Conservation (phyloP, 202 grass and related monocot genomes). For the Hordeum pubiflorum region DNA sequence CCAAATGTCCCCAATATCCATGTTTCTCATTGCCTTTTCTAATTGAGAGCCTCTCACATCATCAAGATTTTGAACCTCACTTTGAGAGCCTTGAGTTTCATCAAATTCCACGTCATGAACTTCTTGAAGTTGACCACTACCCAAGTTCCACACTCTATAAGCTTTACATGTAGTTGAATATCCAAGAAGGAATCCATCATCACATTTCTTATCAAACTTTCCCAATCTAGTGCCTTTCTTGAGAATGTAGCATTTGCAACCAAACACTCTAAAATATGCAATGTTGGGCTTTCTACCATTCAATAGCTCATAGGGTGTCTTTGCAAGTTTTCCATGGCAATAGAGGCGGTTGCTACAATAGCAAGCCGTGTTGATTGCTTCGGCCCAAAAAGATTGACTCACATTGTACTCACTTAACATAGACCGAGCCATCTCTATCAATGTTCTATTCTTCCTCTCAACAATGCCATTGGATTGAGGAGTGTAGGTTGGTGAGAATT, state of each 20-base stretch:
- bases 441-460: too few species aligned
- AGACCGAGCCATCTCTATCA: too few species aligned
- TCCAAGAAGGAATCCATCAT: background rate
- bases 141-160: background rate
- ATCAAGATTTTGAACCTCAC: background rate
- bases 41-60: background rate
- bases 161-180: background rate
- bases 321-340: accelerated
- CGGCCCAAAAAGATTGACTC: background rate
- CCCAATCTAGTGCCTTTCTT: background rate
- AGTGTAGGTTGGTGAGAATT: too few species aligned
- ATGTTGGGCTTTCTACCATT: background rate
- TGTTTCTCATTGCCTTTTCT: background rate
- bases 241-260: background rate
- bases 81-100: background rate
- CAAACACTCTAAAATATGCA: background rate
- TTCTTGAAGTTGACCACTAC: background rate
- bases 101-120: background rate
- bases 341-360: background rate
- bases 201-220: background rate
- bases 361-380: background rate
- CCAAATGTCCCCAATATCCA: background rate
- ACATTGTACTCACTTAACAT: background rate
- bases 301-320: background rate
- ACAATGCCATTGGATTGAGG: too few species aligned